These are phyloP conservation scores for Aspergillus sergii DNA, from an alignment of 2,329 filamentous ascomycete genomes.

Conservation along the genomic window DNA sequence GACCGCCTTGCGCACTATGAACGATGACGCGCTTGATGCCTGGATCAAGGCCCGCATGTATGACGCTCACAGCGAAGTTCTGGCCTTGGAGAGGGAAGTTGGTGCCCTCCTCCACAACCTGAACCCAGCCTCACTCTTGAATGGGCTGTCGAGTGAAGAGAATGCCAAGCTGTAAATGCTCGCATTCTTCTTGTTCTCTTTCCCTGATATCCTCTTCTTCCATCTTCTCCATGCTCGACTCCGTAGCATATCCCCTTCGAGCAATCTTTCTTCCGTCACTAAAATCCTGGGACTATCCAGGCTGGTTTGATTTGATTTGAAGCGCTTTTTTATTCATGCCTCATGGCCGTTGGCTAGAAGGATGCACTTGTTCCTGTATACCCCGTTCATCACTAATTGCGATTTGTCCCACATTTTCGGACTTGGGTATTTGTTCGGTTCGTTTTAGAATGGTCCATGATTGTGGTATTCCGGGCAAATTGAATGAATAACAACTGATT, in stretches of 20 bases:
- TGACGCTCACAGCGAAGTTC: conserved; percentile 51
- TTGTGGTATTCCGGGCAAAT: conserved; percentile 12
- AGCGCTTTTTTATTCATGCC: conserved; percentile 21
- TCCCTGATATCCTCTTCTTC: neutral
- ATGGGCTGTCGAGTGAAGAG: conserved; percentile 28
- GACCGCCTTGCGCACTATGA: conserved; percentile 46
- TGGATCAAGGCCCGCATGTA: conserved; percentile 56
- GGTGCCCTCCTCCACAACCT: conserved; percentile 44
- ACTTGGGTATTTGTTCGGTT: conserved; percentile 15
- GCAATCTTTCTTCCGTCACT: conserved; percentile 10
- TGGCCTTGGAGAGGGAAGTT: conserved; percentile 50
- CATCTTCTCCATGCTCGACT: neutral
- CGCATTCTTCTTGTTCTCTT: conserved; percentile 8
- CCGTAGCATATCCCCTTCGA: neutral
- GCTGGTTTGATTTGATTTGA: conserved; percentile 21
- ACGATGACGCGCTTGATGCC: conserved; percentile 46
- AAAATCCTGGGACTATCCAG: conserved; percentile 19
- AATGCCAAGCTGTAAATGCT: conserved; percentile 38
- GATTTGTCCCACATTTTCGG: conserved; percentile 17
- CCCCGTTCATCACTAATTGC: conserved; percentile 23
- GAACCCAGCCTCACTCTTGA: conserved; percentile 28
- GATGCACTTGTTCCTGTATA: conserved; percentile 23
- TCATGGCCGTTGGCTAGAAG: conserved; percentile 20
- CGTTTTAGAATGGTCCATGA: conserved; percentile 10
- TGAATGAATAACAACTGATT: neutral